Percentiles rank a stretch among this genome's conserved stretches.
phyloP scores from a whole-genome alignment of 129 eudicot species.

The Flaveria linearis region DNA sequence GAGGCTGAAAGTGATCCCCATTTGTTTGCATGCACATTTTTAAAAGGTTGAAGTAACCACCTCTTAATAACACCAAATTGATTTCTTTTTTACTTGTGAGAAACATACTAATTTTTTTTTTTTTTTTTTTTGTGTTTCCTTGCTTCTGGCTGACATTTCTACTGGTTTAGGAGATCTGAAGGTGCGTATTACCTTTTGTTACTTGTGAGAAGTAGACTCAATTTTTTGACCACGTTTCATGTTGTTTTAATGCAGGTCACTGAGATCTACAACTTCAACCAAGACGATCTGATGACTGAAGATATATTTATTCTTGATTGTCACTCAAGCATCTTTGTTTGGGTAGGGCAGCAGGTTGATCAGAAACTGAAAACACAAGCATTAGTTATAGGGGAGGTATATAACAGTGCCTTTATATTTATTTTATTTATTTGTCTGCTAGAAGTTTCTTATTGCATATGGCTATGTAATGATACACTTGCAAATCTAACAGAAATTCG shows the following conservation, averaged over 20 bases:
- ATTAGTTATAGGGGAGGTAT: slow-evolving; percentile 77
- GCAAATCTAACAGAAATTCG: slow-evolving; percentile 48
- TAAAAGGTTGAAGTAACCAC: slow-evolving; percentile 50
- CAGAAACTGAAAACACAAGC: slow-evolving; percentile 66
- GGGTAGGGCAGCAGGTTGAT: slow-evolving; percentile 88
- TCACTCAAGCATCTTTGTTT: slow-evolving; percentile 78
- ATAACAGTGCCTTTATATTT: neutral
- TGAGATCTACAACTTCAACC: slow-evolving; percentile 82
- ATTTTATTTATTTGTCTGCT: slow-evolving; percentile 2
- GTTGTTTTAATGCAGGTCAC: slow-evolving; percentile 53
- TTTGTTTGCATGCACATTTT: slow-evolving; percentile 73
- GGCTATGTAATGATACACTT: slow-evolving; percentile 21
- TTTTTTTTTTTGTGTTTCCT: slow-evolving; percentile 24
- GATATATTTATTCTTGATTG: slow-evolving; percentile 87
- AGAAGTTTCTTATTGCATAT: slow-evolving; percentile 15
- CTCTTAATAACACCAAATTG: neutral
- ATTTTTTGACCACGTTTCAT: neutral
- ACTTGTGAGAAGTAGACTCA: neutral
- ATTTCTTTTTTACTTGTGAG: slow-evolving; percentile 19
- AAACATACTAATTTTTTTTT: slow-evolving; percentile 32
- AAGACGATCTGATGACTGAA: slow-evolving; percentile 94
- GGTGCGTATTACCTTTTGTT: slow-evolving; percentile 43
- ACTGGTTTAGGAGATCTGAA: slow-evolving; percentile 69
- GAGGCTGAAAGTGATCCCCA: slow-evolving; percentile 88
- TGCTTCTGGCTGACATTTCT: slow-evolving; percentile 29